These are phyloP conservation scores for Pseudogymnoascus sp. DNA, from an alignment of 2,329 filamentous ascomycete genomes.

Conservation along the genomic window DNA sequence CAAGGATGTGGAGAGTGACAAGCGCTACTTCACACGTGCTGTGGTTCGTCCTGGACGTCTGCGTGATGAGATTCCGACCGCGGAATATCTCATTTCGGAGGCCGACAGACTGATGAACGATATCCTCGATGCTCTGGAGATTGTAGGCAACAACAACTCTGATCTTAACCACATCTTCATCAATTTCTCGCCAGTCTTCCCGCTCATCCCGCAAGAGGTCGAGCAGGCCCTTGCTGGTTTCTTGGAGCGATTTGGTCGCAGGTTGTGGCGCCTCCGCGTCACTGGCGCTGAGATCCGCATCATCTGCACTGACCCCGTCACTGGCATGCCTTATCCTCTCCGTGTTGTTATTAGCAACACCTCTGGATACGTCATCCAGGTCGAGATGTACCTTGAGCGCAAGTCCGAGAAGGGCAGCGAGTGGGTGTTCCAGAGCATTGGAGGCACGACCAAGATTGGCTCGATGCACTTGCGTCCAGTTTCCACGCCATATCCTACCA, in stretches of 20 bases:
- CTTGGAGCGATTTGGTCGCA: constrained; percentile 89
- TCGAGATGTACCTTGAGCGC: constrained; percentile 94
- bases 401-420: constrained; percentile 92
- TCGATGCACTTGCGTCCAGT: constrained; percentile 91
- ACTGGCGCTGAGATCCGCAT: constrained; percentile 97
- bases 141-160: constrained; percentile 98
- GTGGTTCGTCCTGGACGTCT: constrained; percentile 90
- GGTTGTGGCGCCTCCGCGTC: constrained; percentile 92
- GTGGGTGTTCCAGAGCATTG: constrained; percentile 97
- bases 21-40: constrained; percentile 96
- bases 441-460: constrained; percentile 88
- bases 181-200: constrained; percentile 97
- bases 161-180: constrained; percentile 99
- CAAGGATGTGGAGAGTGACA: constrained; percentile 90
- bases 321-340: constrained; percentile 79
- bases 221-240: constrained; percentile 91
- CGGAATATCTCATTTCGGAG: constrained; percentile 95
- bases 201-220: constrained; percentile 78
- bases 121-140: constrained; percentile 94
- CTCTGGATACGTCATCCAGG: constrained; percentile 93
- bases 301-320: constrained; percentile 84
- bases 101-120: constrained; percentile 95
- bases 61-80: constrained; percentile 95
- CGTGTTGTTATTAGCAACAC: constrained; percentile 98
- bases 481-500: constrained; percentile 87